Percentiles rank a stretch among this genome's conserved stretches.
Conservation (phyloP, 495 filamentous ascomycete genomes). For the Letharia columbiana region DNA sequence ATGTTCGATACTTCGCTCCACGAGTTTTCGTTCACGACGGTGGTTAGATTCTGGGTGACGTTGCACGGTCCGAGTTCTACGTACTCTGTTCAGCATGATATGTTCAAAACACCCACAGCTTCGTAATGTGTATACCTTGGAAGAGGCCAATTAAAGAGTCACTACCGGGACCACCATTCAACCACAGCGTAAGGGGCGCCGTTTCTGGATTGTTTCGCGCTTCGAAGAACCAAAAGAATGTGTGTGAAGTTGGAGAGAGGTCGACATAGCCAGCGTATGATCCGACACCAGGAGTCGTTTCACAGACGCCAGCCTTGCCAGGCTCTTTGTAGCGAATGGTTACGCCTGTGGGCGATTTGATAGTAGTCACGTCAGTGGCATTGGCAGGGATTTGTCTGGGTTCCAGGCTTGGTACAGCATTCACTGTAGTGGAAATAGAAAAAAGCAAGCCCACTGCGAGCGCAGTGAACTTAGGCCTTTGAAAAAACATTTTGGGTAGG, state of each 20-base stretch:
- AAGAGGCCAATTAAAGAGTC: constrained; percentile 65
- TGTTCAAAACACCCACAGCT: constrained; percentile 28
- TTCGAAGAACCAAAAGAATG: constrained; percentile 63
- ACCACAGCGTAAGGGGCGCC: constrained; percentile 55
- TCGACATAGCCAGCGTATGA: constrained; percentile 61
- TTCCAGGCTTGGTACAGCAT: constrained; percentile 24
- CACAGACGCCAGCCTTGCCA: constrained; percentile 52
- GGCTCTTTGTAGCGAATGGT: constrained; percentile 47
- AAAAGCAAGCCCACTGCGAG: constrained; percentile 28
- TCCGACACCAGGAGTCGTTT: constrained; percentile 55
- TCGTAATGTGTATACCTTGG: constrained; percentile 39
- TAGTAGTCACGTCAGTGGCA: constrained; percentile 47
- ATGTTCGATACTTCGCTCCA: constrained; percentile 70
- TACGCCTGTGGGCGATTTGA: constrained; percentile 49
- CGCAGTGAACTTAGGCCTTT: constrained; percentile 23
- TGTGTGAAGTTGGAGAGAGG: constrained; percentile 51
- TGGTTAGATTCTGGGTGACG: constrained; percentile 44
- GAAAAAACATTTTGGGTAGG: constrained; percentile 28
- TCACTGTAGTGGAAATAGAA: neutral
- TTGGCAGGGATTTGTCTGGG: constrained; percentile 39
- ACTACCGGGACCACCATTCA: constrained; percentile 53
- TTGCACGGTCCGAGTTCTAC: constrained; percentile 52
- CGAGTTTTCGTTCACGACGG: constrained; percentile 50
- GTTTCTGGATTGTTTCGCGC: constrained; percentile 45
- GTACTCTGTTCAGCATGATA: constrained; percentile 21